phyloP scores from a whole-genome alignment of 352 stramenopile genomes.

The Phytopythium sindhum region DNA sequence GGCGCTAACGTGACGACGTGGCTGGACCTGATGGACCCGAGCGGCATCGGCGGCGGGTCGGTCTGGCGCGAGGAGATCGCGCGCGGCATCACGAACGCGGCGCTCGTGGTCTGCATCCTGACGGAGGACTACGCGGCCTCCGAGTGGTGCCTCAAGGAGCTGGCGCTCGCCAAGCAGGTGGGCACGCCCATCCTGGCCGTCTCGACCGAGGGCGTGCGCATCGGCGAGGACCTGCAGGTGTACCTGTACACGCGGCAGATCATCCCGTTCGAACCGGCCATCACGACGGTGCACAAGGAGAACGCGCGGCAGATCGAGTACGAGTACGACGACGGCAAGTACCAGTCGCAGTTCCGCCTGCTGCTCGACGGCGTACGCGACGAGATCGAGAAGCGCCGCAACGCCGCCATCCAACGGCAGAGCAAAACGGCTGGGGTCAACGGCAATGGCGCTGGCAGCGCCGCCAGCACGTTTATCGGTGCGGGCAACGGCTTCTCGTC shows the following conservation, averaged over 20 bases:
- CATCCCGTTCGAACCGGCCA: constrained; percentile 71
- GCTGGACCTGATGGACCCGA: constrained; percentile 85
- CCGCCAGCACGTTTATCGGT: constrained; percentile 14
- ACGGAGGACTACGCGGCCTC: constrained; percentile 78
- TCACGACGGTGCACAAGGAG: constrained; percentile 47
- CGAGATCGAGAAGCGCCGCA: constrained; percentile 76
- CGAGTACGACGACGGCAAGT: constrained; percentile 71
- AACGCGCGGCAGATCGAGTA: constrained; percentile 78
- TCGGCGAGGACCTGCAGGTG: constrained; percentile 76
- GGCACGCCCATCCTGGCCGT: constrained; percentile 74
- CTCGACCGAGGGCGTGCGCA: constrained; percentile 59
- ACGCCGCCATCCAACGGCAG: constrained; percentile 38
- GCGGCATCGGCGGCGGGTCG: constrained; percentile 73
- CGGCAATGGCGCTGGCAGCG: constrained; percentile 20
- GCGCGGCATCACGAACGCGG: constrained; percentile 70
- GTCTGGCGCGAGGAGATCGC: constrained; percentile 85
- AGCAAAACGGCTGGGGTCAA: constrained; percentile 20
- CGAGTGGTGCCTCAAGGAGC: constrained; percentile 84
- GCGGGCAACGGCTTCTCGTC: constrained; percentile 39
- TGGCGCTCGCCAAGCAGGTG: constrained; percentile 78
- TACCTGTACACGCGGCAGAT: constrained; percentile 83
- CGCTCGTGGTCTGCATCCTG: constrained; percentile 70
- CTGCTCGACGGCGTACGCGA: constrained; percentile 78
- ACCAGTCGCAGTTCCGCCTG: constrained; percentile 68
- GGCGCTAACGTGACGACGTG: constrained; percentile 80